phyloP scores from a whole-genome alignment of 2,329 filamentous ascomycete genomes.

The Colletotrichum sp. region DNA sequence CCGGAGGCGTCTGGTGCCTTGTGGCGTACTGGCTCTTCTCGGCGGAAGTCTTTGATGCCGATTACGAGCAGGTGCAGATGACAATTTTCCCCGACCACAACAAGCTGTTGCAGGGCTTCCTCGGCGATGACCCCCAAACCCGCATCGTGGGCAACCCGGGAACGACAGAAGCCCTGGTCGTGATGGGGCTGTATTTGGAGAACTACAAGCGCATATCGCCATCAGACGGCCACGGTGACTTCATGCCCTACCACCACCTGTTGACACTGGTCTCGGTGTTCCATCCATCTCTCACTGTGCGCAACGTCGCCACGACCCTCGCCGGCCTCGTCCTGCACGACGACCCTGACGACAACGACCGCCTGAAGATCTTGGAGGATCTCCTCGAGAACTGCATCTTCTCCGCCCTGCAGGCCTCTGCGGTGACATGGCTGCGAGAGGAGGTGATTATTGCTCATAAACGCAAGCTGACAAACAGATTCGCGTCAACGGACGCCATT shows the following conservation, averaged over 20 bases:
- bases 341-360: slow-evolving; percentile 62
- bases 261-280: slow-evolving; percentile 63
- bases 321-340: slow-evolving; percentile 61
- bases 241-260: slow-evolving; percentile 66
- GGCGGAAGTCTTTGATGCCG: slow-evolving; percentile 63
- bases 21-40: slow-evolving; percentile 69
- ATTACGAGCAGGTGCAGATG: slow-evolving; percentile 57
- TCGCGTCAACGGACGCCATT: slow-evolving; percentile 59
- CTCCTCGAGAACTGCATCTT: slow-evolving; percentile 70
- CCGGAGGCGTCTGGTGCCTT: slow-evolving; percentile 63
- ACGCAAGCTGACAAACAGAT: slow-evolving; percentile 36
- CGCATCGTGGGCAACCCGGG: slow-evolving; percentile 56
- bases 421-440: slow-evolving; percentile 67
- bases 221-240: slow-evolving; percentile 41
- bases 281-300: slow-evolving; percentile 57
- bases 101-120: slow-evolving; percentile 56
- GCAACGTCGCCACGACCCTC: slow-evolving; percentile 59
- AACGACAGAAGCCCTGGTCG: slow-evolving; percentile 63
- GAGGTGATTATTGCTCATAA: slow-evolving; percentile 57
- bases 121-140: slow-evolving; percentile 53
- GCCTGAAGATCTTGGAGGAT: slow-evolving; percentile 67
- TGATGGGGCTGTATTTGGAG: slow-evolving; percentile 65
- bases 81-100: slow-evolving; percentile 66
- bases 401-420: slow-evolving; percentile 65
- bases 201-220: slow-evolving; percentile 49